A percentile compares a stretch with the other conserved stretches of the same genome.
Evolutionary conservation across 768 basidiomycete species (phyloP).

Genomic region (Suillus clintonianus): DNA sequence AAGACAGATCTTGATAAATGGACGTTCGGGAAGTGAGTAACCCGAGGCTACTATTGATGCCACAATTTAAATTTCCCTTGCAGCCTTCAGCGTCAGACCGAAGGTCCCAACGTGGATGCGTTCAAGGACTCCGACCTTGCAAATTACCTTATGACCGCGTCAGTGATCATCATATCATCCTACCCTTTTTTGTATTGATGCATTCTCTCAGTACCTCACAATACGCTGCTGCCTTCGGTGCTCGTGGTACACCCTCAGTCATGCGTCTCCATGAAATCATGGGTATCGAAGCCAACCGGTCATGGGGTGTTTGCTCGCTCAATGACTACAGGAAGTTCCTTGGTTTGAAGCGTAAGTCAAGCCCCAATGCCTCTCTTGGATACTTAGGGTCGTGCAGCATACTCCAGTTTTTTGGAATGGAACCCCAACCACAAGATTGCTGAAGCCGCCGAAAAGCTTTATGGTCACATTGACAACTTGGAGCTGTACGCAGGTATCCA

Average conservation of each 20-base stretch:
- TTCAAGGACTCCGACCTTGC: slow-evolving; percentile 78
- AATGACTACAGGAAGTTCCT: slow-evolving; percentile 87
- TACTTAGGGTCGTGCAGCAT: slow-evolving; percentile 44
- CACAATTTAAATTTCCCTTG: slow-evolving; percentile 5
- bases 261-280: slow-evolving; percentile 82
- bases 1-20: slow-evolving; percentile 56
- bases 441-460: slow-evolving; percentile 72
- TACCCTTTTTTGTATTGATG: not conserved
- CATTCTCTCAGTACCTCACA: slow-evolving; percentile 56
- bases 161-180: slow-evolving; percentile 24
- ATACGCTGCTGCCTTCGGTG: slow-evolving; percentile 72
- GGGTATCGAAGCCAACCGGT: slow-evolving; percentile 76
- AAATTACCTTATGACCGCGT: slow-evolving; percentile 67
- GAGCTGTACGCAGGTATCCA: slow-evolving; percentile 83
- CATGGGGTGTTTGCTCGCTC: slow-evolving; percentile 80
- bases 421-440: slow-evolving; percentile 72
- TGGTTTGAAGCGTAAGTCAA: slow-evolving; percentile 66
- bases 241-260: slow-evolving; percentile 71
- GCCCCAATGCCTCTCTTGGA: not conserved
- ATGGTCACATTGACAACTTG: slow-evolving; percentile 72
- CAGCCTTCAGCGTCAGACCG: slow-evolving; percentile 60
- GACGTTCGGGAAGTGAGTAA: slow-evolving; percentile 63
- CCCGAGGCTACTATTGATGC: not conserved
- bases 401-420: slow-evolving; percentile 76
- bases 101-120: slow-evolving; percentile 35